Conservation (phyloP, 306 rosid genomes). For the Chamaecrista fasciculata region DNA sequence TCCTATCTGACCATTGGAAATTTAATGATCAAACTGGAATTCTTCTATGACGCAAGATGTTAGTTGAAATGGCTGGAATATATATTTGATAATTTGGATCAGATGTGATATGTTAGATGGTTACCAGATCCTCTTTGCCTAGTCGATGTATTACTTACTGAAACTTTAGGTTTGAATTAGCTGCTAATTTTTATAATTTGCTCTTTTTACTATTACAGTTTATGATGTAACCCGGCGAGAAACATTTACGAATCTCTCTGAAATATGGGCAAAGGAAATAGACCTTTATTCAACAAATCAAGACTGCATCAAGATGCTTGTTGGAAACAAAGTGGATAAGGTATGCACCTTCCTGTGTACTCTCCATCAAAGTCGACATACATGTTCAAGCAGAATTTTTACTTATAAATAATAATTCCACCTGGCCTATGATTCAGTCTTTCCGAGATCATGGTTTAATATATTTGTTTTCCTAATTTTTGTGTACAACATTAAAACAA, state of each 20-base stretch:
- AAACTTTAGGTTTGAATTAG: slow-evolving; percentile 3
- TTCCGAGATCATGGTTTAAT: background rate
- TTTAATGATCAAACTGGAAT: slow-evolving; percentile 14
- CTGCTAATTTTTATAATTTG: slow-evolving; percentile 14
- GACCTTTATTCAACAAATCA: slow-evolving; percentile 92
- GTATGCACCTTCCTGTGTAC: slow-evolving; percentile 39
- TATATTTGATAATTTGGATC: slow-evolving; percentile 20
- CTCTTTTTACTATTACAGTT: slow-evolving; percentile 41
- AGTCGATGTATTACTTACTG: background rate
- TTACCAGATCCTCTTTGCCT: background rate
- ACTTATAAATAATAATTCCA: background rate
- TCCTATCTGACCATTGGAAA: background rate
- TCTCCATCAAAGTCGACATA: slow-evolving; percentile 17
- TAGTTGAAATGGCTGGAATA: slow-evolving; percentile 5
- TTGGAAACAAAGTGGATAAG: slow-evolving; percentile 96
- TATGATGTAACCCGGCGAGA: slow-evolving; percentile 92
- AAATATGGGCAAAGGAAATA: slow-evolving; percentile 90
- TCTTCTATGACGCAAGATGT: background rate
- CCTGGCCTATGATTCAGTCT: background rate
- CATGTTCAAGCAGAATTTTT: background rate
- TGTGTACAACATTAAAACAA: background rate
- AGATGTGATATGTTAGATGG: slow-evolving; percentile 16
- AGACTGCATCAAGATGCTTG: slow-evolving; percentile 98
- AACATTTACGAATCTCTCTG: slow-evolving; percentile 84
- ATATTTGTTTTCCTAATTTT: background rate